phyloP scores from a whole-genome alignment of 139 green algal genomes.

The Prasinococcaceae sp. region DNA sequence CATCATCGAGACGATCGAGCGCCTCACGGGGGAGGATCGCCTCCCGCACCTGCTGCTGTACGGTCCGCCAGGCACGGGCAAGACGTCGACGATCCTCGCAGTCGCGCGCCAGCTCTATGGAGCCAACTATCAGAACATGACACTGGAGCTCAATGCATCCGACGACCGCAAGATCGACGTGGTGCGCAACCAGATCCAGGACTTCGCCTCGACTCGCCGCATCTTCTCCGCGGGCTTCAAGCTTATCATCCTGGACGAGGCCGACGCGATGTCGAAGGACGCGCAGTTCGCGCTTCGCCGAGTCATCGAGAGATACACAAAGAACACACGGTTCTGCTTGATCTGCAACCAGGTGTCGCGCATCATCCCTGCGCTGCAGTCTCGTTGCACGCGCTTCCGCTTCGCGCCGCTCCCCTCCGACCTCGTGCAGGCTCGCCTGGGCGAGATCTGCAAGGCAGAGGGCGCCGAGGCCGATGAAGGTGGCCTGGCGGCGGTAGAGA shows the following conservation, averaged over 20 bases:
- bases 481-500: constrained; percentile 65
- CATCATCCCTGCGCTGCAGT: constrained; percentile 94
- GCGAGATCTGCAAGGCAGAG: constrained; percentile 62
- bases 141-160: constrained; percentile 92
- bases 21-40: constrained; percentile 57
- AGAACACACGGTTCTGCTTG: constrained; percentile 92
- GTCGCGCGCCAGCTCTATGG: constrained; percentile 88
- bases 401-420: constrained; percentile 67
- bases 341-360: constrained; percentile 98
- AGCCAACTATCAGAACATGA: constrained; percentile 54
- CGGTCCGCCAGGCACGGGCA: constrained; percentile 93
- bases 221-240: constrained; percentile 61
- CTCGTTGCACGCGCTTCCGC: constrained; percentile 86
- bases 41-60: constrained; percentile 96
- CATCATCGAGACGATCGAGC: constrained; percentile 92
- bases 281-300: constrained; percentile 85
- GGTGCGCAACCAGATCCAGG: constrained; percentile 87
- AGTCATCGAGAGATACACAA: constrained; percentile 98
- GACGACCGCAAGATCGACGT: constrained; percentile 87
- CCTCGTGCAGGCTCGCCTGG: constrained; percentile 54
- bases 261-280: constrained; percentile 96
- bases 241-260: constrained; percentile 96
- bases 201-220: constrained; percentile 82
- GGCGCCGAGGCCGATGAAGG: constrained; percentile 11
- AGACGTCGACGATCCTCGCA: constrained; percentile 87